Percentiles rank a stretch among this genome's conserved stretches.
These are phyloP conservation scores for Colletotrichum truncatum DNA, from an alignment of 2,329 filamentous ascomycete species.

Conservation along the genomic window DNA sequence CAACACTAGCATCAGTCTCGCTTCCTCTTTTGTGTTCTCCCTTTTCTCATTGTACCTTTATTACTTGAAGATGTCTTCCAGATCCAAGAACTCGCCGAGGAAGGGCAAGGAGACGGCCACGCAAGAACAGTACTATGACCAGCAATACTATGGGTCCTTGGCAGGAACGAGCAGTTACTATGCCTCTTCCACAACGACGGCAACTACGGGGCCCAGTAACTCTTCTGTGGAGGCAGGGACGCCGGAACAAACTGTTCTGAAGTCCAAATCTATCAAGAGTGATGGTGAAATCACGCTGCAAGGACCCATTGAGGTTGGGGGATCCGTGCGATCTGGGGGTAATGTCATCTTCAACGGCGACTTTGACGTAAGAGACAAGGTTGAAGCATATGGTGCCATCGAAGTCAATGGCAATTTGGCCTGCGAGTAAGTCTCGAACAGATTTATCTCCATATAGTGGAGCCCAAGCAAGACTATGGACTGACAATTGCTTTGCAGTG, in stretches of 20 bases:
- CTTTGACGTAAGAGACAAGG: slow-evolving; percentile 51
- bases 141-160: neutral
- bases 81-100: neutral
- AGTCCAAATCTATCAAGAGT: slow-evolving; percentile 51
- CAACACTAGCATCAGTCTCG: too few relatives aligned
- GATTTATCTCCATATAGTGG: too few relatives aligned
- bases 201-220: slow-evolving; percentile 19
- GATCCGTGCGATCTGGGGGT: slow-evolving; percentile 56
- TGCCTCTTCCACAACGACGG: slow-evolving; percentile 33
- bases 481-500: slow-evolving; percentile 38
- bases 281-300: slow-evolving; percentile 49
- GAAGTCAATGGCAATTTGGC: slow-evolving; percentile 51
- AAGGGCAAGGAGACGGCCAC: slow-evolving; percentile 19
- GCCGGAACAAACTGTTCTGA: slow-evolving; percentile 37
- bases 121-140: slow-evolving; percentile 24
- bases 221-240: slow-evolving; percentile 4
- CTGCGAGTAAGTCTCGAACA: slow-evolving; percentile 47
- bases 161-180: slow-evolving; percentile 34
- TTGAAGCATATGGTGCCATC: slow-evolving; percentile 57
- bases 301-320: slow-evolving; percentile 57
- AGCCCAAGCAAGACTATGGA: too few relatives aligned
- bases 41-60: neutral
- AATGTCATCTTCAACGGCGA: slow-evolving; percentile 54
- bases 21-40: too few relatives aligned
- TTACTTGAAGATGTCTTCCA: slow-evolving; percentile 10